These are phyloP conservation scores for Fusarium sp. DNA, from an alignment of 2,329 filamentous ascomycete species.

Conservation along the genomic window DNA sequence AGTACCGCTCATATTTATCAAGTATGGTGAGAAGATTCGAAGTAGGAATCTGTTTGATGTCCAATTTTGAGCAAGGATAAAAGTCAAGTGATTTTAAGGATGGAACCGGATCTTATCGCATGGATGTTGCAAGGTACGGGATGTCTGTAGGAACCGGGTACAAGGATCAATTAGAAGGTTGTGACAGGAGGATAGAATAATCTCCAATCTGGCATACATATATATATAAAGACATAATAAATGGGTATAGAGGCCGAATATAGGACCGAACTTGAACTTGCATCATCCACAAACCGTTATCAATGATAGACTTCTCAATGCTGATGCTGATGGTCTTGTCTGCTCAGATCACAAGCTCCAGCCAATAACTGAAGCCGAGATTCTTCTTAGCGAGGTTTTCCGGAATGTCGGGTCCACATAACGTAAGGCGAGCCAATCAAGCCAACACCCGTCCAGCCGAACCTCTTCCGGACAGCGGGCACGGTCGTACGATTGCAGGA, in stretches of 20 bases:
- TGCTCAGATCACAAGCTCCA: slow-evolving; percentile 2
- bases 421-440: slow-evolving; percentile 26
- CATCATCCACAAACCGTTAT: neutral
- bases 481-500: slow-evolving; percentile 43
- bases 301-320: slow-evolving; percentile 1
- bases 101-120: neutral
- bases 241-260: neutral
- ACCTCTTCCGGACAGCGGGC: slow-evolving; percentile 35
- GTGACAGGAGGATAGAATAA: neutral
- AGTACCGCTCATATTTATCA: slow-evolving; percentile 50
- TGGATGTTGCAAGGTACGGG: neutral
- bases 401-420: neutral
- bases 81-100: neutral
- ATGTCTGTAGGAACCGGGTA: slow-evolving; percentile 9
- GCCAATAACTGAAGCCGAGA: slow-evolving; percentile 28
- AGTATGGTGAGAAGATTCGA: slow-evolving; percentile 50
- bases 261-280: neutral
- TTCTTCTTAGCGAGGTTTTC: neutral
- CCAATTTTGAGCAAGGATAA: slow-evolving; percentile 27
- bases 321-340: neutral
- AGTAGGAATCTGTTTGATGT: slow-evolving; percentile 44
- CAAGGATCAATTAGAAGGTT: slow-evolving; percentile 12
- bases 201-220: neutral
- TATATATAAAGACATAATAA: neutral
- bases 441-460: slow-evolving; percentile 33